Conservation (phyloP, 2,329 filamentous ascomycete species). For the Colletotrichum eleusines region DNA sequence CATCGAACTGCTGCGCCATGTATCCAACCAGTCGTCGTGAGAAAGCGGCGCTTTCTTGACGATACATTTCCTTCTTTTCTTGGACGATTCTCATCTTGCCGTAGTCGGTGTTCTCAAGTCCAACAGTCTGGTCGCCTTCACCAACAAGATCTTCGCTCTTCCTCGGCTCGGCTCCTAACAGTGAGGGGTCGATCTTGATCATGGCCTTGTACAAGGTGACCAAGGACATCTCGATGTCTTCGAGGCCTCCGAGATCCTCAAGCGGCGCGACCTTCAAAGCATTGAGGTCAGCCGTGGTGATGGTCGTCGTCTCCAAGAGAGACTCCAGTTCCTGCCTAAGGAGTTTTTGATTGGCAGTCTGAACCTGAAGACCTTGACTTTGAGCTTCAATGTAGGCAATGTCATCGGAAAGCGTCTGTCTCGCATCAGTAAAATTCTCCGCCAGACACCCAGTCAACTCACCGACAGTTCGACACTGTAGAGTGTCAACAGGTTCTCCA, state of each 20-base stretch:
- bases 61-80: slow-evolving; percentile 93
- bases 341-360: slow-evolving; percentile 96
- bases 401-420: slow-evolving; percentile 90
- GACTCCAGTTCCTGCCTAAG: slow-evolving; percentile 90
- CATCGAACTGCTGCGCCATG: slow-evolving; percentile 84
- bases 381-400: slow-evolving; percentile 98
- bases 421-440: slow-evolving; percentile 43
- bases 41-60: slow-evolving; percentile 80
- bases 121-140: slow-evolving; percentile 55
- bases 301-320: slow-evolving; percentile 90
- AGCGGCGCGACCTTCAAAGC: slow-evolving; percentile 80
- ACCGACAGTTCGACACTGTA: slow-evolving; percentile 95
- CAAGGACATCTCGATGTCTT: slow-evolving; percentile 81
- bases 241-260: slow-evolving; percentile 76
- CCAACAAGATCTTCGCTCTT: slow-evolving; percentile 63
- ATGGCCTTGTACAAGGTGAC: slow-evolving; percentile 91
- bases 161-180: slow-evolving; percentile 66
- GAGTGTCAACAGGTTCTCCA: slow-evolving; percentile 92
- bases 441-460: slow-evolving; percentile 53
- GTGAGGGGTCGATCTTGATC: slow-evolving; percentile 89
- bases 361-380: slow-evolving; percentile 95
- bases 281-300: slow-evolving; percentile 80
- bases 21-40: slow-evolving; percentile 84
- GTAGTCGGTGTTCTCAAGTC: slow-evolving; percentile 71
- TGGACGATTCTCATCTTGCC: slow-evolving; percentile 94